Evolutionary conservation across 164 flowering plant species (phyloP).

Genomic region (Buxus sempervirens): DNA sequence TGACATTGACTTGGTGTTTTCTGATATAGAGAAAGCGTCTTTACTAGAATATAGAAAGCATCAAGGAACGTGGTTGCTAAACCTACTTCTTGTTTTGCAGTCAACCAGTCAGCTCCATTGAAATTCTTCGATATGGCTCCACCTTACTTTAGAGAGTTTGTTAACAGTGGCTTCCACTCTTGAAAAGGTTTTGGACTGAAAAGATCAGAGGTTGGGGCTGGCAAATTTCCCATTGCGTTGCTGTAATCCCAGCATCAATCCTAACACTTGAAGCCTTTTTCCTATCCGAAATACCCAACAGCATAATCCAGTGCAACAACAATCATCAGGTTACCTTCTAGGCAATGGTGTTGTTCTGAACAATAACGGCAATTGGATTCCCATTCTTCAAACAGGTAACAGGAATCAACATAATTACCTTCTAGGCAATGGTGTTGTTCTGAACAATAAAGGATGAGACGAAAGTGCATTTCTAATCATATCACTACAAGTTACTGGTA

Average conservation of each 20-base stretch:
- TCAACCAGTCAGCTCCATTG: conserved; percentile 72
- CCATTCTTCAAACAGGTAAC: conserved; percentile 47
- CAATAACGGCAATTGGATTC: conserved; percentile 30
- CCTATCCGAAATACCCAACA: conserved; percentile 54
- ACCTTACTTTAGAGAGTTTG: conserved; percentile 47
- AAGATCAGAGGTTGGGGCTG: conserved; percentile 46
- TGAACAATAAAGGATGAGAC: conserved; percentile 33
- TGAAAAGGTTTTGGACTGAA: conserved; percentile 43
- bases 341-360: conserved; percentile 33
- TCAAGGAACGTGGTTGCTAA: too few relatives aligned
- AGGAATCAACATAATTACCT: conserved; percentile 43
- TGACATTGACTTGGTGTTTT: too few relatives aligned
- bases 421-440: conserved; percentile 39
- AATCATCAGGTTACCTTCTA: conserved; percentile 17
- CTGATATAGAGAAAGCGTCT: too few relatives aligned
- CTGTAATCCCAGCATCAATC: conserved; percentile 39
- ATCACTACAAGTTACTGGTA: conserved; percentile 22
- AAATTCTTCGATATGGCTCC: conserved; percentile 85
- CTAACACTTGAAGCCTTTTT: conserved; percentile 35
- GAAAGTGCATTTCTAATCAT: conserved; percentile 39
- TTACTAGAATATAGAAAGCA: too few relatives aligned
- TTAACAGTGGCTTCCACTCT: conserved; percentile 60
- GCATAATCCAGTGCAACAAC: conserved; percentile 27
- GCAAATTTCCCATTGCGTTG: conserved; percentile 42
- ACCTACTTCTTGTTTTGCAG: too few relatives aligned